Evolutionary conservation across 139 green algal species (phyloP), one percentile per base, ranked within the genome.

Genomic region (Raphidocelis subcapitata): DNA sequence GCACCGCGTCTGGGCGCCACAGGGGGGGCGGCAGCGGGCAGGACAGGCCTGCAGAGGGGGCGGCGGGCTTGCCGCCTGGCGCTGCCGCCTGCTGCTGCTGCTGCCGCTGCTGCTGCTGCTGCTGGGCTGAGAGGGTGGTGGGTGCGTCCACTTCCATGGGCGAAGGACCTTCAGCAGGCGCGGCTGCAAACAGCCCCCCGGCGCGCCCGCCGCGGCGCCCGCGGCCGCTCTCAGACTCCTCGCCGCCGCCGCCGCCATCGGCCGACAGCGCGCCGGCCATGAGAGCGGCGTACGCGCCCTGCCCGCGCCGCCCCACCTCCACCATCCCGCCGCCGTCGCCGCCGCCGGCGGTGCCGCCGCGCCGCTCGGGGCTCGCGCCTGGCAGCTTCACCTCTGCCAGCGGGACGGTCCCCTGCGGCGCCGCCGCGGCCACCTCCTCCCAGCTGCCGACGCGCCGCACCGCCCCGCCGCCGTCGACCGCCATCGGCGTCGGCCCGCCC

Each of bases 211-310:
- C 8, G 41, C 41, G 41, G 8, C 41, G 41, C 41, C 41, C 41
- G 41, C 41, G 8, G 8, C 12, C 41, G 41, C 41, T 49, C 41
- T 49, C 41, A 20, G 8, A 8, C 8, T 49, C 41, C 41, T 12
- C 41, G 41, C 41, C 41, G 41, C 41, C 41, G 41, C 12, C 41
- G 41, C 41, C 41, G 8, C 41, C 41, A 12, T 49, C 41, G 41
- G 41, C 41, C 41, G 41, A 8, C 41, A 12, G 8, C 8, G 56
- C 57, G 20, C 55, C 69, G 32, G 69, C 69, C 69, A 75, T 75
- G 20, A 75, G 57, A 23, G 69, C 69, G 44, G 69, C 69, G 32
- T 75, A 75, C 2, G 69, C 69, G 24, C 69, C 69, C 41, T 75
- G 56, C 44, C 69, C 69, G 16, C 69, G 44, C 1, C 56, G 32